A percentile compares a stretch with the other conserved stretches of the same genome.
Evolutionary conservation across 306 rosid species (phyloP).

Genomic region (Lotus japonicus): DNA sequence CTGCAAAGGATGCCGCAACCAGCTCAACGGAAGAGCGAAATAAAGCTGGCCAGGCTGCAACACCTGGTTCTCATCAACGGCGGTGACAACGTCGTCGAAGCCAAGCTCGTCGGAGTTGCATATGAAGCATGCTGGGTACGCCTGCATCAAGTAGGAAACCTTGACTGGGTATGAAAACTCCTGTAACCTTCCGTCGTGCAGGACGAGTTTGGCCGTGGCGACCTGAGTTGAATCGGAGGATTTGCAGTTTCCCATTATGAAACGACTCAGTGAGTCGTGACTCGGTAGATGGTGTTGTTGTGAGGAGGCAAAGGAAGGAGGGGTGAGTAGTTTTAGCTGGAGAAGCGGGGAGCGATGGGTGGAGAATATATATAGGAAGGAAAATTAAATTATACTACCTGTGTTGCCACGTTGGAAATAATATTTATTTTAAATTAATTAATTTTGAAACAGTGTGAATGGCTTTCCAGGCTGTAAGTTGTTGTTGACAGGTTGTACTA

Average conservation of each 20-base stretch:
- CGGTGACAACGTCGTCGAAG: constrained; percentile 61
- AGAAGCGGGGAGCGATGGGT: background rate
- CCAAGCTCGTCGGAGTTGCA: constrained; percentile 92
- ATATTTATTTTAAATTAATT: background rate
- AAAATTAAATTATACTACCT: background rate
- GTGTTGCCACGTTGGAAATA: constrained; percentile 42
- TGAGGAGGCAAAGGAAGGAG: background rate
- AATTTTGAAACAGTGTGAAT: constrained; percentile 20
- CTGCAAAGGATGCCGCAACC: constrained; percentile 49
- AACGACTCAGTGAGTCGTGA: background rate
- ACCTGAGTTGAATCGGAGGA: constrained; percentile 50
- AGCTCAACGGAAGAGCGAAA: constrained; percentile 67
- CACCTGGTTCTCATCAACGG: constrained; percentile 57
- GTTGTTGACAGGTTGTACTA: constrained; percentile 80
- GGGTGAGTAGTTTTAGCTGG: background rate
- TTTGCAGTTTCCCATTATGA: constrained; percentile 72
- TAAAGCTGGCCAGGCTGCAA: constrained; percentile 82
- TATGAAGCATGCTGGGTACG: constrained; percentile 60
- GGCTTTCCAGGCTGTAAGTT: constrained; percentile 78
- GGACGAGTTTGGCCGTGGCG: constrained; percentile 67
- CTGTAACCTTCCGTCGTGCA: constrained; percentile 56
- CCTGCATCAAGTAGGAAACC: constrained; percentile 63
- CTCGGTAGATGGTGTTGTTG: background rate
- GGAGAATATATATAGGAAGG: constrained; percentile 22
- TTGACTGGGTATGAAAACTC: constrained; percentile 64